A percentile compares a stretch with the other conserved stretches of the same genome.
Conservation (phyloP, 345 rosid species). For the Psidium friedrichsthalianum region DNA sequence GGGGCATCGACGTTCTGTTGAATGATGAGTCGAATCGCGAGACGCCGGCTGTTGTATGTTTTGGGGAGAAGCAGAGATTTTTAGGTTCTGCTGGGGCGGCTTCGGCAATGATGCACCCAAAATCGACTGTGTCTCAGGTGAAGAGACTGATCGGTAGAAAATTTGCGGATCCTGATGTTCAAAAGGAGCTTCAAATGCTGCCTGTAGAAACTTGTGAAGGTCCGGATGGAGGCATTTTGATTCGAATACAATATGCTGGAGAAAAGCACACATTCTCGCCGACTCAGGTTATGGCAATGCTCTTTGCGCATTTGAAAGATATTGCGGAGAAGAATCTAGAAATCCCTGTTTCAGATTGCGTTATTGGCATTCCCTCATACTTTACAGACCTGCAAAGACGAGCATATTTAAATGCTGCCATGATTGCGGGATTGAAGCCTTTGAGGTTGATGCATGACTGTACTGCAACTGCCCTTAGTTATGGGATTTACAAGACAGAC, state of each 20-base stretch:
- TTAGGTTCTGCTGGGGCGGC: slow-evolving; percentile 45
- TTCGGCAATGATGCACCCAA: slow-evolving; percentile 39
- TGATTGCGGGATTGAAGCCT: slow-evolving; percentile 47
- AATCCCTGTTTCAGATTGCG: slow-evolving; percentile 37
- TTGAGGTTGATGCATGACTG: slow-evolving; percentile 49
- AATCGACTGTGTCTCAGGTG: slow-evolving; percentile 38
- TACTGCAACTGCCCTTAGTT: slow-evolving; percentile 47
- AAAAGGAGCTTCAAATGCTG: slow-evolving; percentile 26
- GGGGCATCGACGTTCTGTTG: slow-evolving; percentile 47
- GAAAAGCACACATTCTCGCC: slow-evolving; percentile 27
- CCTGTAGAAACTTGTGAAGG: slow-evolving; percentile 38
- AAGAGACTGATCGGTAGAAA: slow-evolving; percentile 43
- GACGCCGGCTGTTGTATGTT: slow-evolving; percentile 34
- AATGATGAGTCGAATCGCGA: slow-evolving; percentile 54
- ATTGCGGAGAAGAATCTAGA: slow-evolving; percentile 39
- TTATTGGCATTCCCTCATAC: slow-evolving; percentile 51
- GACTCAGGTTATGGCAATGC: slow-evolving; percentile 40
- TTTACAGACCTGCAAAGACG: slow-evolving; percentile 50
- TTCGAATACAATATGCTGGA: slow-evolving; percentile 30
- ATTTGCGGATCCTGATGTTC: slow-evolving; percentile 30
- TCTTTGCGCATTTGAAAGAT: slow-evolving; percentile 42
- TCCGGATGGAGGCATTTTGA: slow-evolving; percentile 33
- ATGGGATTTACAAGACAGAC: slow-evolving; percentile 52
- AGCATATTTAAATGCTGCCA: slow-evolving; percentile 43
- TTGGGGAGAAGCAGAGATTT: slow-evolving; percentile 54